Percentiles rank a stretch among this genome's conserved stretches.
Evolutionary conservation across 2,329 filamentous ascomycete species (phyloP).

Genomic region (Talaromyces piceae): DNA sequence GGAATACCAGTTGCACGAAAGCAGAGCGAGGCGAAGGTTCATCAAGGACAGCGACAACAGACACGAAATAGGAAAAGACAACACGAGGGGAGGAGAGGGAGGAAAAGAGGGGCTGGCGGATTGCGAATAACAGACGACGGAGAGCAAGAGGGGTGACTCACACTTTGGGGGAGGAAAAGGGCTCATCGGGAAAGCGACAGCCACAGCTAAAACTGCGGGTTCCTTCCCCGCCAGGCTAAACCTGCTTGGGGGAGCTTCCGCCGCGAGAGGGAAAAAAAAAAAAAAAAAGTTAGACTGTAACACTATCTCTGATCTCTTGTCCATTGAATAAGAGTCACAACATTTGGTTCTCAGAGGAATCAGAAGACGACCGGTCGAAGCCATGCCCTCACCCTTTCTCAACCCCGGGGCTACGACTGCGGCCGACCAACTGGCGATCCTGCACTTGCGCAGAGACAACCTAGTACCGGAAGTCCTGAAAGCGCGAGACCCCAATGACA

Average conservation of each 20-base stretch:
- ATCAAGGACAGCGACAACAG: not conserved
- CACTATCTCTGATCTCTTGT: no score
- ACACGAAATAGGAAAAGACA: no score
- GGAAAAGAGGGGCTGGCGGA: not conserved
- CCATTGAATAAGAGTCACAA: no score
- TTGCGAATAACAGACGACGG: not conserved
- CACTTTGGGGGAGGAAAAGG: no score
- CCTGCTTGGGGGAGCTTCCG: constrained; percentile 4
- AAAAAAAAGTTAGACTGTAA: no score
- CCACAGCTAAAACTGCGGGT: no score
- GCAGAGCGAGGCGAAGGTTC: not conserved
- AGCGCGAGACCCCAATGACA: constrained; percentile 53
- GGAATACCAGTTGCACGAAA: not conserved
- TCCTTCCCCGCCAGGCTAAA: not conserved
- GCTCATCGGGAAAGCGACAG: no score
- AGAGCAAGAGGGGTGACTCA: not conserved
- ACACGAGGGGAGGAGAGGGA: no score
- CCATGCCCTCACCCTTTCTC: constrained; percentile 68
- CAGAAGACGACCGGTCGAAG: no score
- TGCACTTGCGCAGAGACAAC: constrained; percentile 83
- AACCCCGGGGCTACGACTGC: constrained; percentile 57
- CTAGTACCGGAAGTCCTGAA: constrained; percentile 68
- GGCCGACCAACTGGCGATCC: constrained; percentile 64
- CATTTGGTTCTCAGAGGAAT: no score
- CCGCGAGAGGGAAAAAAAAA: constrained; percentile 3